These are phyloP conservation scores for Apophysomyces trapeziformis DNA, from an alignment of 371 early-diverging fungal genomes.

Conservation along the genomic window DNA sequence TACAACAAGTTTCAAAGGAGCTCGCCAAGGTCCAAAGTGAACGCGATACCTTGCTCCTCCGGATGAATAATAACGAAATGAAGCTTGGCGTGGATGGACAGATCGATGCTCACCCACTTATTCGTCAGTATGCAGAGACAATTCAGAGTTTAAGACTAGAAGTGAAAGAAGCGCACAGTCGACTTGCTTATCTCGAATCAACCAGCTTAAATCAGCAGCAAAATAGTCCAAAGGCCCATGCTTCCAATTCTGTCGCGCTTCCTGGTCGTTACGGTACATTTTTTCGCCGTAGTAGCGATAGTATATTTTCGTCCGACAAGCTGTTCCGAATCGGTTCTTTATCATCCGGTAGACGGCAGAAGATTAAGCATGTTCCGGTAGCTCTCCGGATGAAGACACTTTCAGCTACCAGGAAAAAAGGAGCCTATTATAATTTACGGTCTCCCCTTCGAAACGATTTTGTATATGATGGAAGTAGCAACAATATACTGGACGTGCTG, in stretches of 20 bases:
- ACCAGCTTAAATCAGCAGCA: conserved; percentile 3
- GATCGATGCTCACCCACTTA: conserved; percentile 42
- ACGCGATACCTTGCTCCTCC: conserved; percentile 51
- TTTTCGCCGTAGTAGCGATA: neutral
- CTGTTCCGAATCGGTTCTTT: conserved; percentile 10
- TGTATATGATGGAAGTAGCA: neutral
- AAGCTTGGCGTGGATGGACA: conserved; percentile 19
- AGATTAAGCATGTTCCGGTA: conserved; percentile 23
- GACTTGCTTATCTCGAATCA: conserved; percentile 14
- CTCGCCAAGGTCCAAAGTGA: conserved; percentile 47
- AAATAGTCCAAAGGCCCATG: conserved; percentile 10
- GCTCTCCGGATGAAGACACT: conserved; percentile 22
- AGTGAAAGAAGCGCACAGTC: conserved; percentile 34
- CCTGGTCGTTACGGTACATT: conserved; percentile 9
- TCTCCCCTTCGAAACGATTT: conserved; percentile 8
- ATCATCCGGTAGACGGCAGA: conserved; percentile 20
- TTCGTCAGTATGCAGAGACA: conserved; percentile 44
- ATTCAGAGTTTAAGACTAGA: conserved; percentile 49
- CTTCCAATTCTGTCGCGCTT: neutral
- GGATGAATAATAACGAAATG: conserved; percentile 9
- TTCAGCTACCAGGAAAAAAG: neutral
- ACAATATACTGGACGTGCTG: neutral
- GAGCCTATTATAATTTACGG: neutral
- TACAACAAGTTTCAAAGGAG: conserved; percentile 38
- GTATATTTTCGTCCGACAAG: neutral